Evolutionary conservation across 192 early-diverging fungal species (phyloP).

Genomic region (Entomortierella parvispora): DNA sequence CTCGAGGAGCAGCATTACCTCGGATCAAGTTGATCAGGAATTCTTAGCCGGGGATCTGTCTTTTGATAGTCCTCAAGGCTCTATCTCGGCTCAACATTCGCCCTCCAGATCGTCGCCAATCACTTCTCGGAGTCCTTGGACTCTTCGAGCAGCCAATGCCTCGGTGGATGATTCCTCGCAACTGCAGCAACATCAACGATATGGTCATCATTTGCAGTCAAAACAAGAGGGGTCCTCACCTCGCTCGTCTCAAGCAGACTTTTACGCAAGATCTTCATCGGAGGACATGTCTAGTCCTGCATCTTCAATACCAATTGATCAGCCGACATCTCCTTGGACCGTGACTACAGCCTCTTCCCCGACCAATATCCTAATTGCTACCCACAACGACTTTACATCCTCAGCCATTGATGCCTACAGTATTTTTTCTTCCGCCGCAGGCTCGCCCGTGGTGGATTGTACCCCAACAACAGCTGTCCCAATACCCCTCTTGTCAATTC

Average conservation of each 20-base stretch:
- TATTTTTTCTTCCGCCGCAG: background rate
- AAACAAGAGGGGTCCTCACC: background rate
- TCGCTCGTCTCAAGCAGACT: slow-evolving; percentile 20
- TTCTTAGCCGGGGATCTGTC: background rate
- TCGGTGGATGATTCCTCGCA: too few species aligned
- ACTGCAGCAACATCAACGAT: background rate
- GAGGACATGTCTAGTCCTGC: slow-evolving; percentile 17
- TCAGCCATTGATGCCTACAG: too few species aligned
- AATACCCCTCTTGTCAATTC: background rate
- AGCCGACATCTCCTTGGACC: too few species aligned
- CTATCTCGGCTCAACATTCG: background rate
- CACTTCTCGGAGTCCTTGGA: too few species aligned
- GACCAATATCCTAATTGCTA: too few species aligned
- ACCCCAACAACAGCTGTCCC: background rate
- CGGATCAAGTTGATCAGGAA: background rate
- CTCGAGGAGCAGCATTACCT: background rate
- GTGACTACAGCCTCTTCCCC: too few species aligned
- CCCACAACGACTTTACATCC: too few species aligned
- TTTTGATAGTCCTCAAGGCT: background rate
- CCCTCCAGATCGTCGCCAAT: background rate
- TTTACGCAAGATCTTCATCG: slow-evolving; percentile 13
- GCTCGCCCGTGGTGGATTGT: background rate
- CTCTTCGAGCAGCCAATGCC: too few species aligned
- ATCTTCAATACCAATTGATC: background rate
- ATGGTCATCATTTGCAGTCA: background rate